A percentile compares a stretch with the other conserved stretches of the same genome.
These are phyloP conservation scores for Lolium perenne DNA, from an alignment of 176 grass and related monocot species.

Conservation along the genomic window DNA sequence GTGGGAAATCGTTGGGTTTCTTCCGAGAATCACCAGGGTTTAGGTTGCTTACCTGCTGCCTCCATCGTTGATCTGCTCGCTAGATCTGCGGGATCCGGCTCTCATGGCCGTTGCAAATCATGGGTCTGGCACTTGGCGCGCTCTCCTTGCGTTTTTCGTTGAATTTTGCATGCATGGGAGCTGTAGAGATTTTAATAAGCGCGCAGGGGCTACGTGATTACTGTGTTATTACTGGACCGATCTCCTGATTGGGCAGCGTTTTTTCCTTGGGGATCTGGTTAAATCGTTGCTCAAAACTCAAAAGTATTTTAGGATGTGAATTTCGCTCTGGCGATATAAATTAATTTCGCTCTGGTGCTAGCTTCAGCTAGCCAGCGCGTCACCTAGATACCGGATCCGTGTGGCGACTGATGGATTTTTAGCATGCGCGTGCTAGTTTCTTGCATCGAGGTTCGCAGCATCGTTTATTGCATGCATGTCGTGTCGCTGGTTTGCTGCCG, in stretches of 20 bases:
- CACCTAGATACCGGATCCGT: not conserved
- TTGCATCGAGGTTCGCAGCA: not conserved
- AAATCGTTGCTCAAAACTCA: not conserved
- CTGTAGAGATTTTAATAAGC: not conserved
- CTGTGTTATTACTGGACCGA: not conserved
- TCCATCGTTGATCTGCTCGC: not conserved
- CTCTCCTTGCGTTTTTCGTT: not conserved
- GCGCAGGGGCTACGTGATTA: not conserved
- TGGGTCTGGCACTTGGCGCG: not conserved
- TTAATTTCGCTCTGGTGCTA: not conserved
- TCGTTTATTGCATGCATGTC: not conserved
- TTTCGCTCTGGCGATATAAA: not conserved
- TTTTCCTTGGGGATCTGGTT: not conserved
- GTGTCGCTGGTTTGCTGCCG: not conserved
- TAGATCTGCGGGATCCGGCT: constrained; percentile 34
- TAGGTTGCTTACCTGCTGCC: not conserved
- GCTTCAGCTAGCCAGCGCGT: not conserved
- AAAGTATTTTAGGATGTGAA: not conserved
- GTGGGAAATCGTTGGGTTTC: not conserved
- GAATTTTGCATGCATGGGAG: not conserved
- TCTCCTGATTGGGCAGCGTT: not conserved
- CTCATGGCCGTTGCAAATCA: not conserved
- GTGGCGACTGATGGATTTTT: not conserved
- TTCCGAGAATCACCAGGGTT: constrained; percentile 42
- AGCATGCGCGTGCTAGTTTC: not conserved